Evolutionary conservation across 345 rosid species (phyloP).

Genomic region (Melaleuca alternifolia): DNA sequence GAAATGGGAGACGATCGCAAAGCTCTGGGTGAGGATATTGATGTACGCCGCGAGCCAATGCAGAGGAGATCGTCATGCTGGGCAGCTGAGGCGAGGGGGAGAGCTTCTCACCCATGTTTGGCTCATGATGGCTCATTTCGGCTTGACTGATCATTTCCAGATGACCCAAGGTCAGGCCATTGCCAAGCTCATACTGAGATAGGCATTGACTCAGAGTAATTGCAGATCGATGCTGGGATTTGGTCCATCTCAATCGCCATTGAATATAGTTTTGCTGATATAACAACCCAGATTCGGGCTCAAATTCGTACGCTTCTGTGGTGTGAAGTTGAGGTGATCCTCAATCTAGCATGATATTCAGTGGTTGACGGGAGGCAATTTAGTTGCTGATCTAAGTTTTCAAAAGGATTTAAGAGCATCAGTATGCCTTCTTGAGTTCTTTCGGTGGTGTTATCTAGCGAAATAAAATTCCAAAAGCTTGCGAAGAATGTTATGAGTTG

Average conservation of each 20-base stretch:
- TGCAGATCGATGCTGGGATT: background rate
- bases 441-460: no score
- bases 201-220: background rate
- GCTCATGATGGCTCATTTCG: slow-evolving; percentile 48
- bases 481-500: no score
- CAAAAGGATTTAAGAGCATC: no score
- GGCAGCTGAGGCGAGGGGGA: slow-evolving; percentile 39
- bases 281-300: background rate
- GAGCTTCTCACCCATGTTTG: slow-evolving; percentile 50
- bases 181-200: slow-evolving; percentile 11
- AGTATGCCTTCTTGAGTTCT: no score
- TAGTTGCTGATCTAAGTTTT: no score
- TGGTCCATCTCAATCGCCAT: background rate
- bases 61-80: slow-evolving; percentile 21
- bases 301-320: background rate
- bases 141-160: slow-evolving; percentile 36
- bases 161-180: slow-evolving; percentile 26
- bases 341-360: background rate
- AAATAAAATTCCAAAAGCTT: no score
- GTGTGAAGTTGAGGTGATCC: background rate
- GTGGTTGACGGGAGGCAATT: background rate
- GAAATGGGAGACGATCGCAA: slow-evolving; percentile 2
- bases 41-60: slow-evolving; percentile 6
- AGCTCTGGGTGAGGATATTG: slow-evolving; percentile 12
- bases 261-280: background rate